These are phyloP conservation scores for Coelastrella sp. DNA, from an alignment of 139 green algal species.

Conservation along the genomic window DNA sequence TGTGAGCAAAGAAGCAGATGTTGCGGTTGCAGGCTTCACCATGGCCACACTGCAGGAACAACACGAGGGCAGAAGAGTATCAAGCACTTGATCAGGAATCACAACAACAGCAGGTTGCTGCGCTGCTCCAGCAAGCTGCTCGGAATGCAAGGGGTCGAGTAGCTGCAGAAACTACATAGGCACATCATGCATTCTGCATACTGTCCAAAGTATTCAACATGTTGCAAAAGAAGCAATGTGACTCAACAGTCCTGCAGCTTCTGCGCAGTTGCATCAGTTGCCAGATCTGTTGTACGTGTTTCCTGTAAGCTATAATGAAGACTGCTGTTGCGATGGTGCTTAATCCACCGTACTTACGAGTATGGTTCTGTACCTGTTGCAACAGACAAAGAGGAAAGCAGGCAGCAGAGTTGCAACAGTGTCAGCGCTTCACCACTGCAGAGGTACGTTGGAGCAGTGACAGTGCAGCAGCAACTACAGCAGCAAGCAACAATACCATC, in stretches of 20 bases:
- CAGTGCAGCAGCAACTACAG: background rate
- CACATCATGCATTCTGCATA: too few relatives aligned
- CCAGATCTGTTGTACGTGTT: too few relatives aligned
- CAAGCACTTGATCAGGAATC: background rate
- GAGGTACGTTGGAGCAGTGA: too few relatives aligned
- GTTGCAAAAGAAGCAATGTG: too few relatives aligned
- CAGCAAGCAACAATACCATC: background rate
- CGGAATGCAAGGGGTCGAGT: too few relatives aligned
- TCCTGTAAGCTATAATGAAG: too few relatives aligned
- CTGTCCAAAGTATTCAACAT: too few relatives aligned
- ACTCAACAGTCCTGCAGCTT: too few relatives aligned
- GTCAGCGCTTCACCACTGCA: too few relatives aligned
- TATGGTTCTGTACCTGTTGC: slow-evolving; percentile 34
- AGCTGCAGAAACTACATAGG: too few relatives aligned
- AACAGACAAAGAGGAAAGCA: background rate
- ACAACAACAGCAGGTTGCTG: background rate
- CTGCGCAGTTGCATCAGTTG: too few relatives aligned
- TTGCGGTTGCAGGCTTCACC: slow-evolving; percentile 39
- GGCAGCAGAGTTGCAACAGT: background rate
- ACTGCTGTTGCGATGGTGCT: background rate
- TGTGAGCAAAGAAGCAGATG: slow-evolving; percentile 49
- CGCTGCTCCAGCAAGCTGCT: too few relatives aligned
- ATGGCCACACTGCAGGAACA: slow-evolving; percentile 9
- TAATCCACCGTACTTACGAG: background rate
- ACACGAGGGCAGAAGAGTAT: background rate